Percentiles rank a stretch among this genome's conserved stretches.
phyloP scores from a whole-genome alignment of 129 eudicot genomes.

The Flaveria sonorensis region DNA sequence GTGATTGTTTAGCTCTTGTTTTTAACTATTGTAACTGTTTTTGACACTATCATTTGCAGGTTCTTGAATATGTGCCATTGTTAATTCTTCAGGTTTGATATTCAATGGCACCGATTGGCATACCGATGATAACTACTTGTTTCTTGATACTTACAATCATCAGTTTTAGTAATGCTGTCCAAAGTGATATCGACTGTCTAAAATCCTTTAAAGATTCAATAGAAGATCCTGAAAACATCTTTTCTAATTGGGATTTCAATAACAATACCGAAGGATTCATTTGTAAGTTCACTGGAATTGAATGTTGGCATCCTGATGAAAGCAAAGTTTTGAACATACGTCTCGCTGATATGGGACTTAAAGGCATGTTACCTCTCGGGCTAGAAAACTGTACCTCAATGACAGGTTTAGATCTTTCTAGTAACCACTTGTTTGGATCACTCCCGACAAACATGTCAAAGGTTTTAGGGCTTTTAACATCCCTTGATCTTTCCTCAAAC shows the following conservation, averaged over 20 bases:
- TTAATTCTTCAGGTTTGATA: background rate
- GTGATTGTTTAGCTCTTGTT: background rate
- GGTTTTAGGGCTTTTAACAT: constrained; percentile 41
- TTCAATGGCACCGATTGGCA: constrained; percentile 27
- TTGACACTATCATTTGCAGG: constrained; percentile 29
- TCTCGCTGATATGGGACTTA: constrained; percentile 65
- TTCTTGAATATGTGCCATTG: constrained; percentile 23
- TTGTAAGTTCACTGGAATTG: constrained; percentile 67
- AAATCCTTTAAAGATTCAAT: constrained; percentile 51
- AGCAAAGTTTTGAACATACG: constrained; percentile 61
- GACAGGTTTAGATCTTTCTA: constrained; percentile 81
- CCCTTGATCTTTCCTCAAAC: constrained; percentile 83
- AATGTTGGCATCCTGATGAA: constrained; percentile 86
- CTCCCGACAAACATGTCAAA: constrained; percentile 62
- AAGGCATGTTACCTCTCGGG: constrained; percentile 69
- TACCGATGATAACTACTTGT: constrained; percentile 18
- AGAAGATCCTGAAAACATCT: constrained; percentile 52
- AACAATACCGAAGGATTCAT: constrained; percentile 65
- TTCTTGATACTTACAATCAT: constrained; percentile 28
- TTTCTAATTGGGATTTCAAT: constrained; percentile 67
- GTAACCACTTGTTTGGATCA: constrained; percentile 56
- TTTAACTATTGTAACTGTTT: background rate
- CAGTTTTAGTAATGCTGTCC: constrained; percentile 38
- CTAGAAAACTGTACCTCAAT: constrained; percentile 55
- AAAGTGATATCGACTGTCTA: constrained; percentile 67